Evolutionary conservation across 2,329 filamentous ascomycete species (phyloP).

Genomic region (Fusarium anguioides): DNA sequence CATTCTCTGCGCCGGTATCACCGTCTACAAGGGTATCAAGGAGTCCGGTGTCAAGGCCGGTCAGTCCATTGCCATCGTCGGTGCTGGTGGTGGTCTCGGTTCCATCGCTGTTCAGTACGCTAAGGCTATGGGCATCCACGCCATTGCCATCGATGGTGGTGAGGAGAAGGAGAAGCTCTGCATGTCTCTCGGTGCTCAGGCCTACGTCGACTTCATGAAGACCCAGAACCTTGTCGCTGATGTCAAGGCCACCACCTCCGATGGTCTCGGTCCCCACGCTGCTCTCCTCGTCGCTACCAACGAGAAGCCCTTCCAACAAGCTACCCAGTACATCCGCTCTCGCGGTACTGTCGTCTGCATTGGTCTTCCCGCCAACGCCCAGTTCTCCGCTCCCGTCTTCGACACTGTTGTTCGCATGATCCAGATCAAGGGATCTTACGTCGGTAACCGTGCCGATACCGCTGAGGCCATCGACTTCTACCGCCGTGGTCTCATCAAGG

Average conservation of each 20-base stretch:
- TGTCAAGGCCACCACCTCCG: slow-evolving; percentile 82
- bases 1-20: slow-evolving; percentile 86
- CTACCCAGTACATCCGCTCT: slow-evolving; percentile 85
- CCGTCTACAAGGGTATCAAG: slow-evolving; percentile 92
- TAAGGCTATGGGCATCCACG: slow-evolving; percentile 85
- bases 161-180: slow-evolving; percentile 82
- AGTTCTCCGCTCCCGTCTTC: slow-evolving; percentile 86
- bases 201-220: slow-evolving; percentile 83
- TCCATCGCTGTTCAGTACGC: slow-evolving; percentile 86
- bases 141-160: slow-evolving; percentile 85
- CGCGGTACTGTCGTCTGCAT: slow-evolving; percentile 88
- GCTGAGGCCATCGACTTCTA: slow-evolving; percentile 93
- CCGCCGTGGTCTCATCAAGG: slow-evolving; percentile 83
- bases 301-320: slow-evolving; percentile 97
- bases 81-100: slow-evolving; percentile 86
- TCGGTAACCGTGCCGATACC: slow-evolving; percentile 90
- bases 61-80: slow-evolving; percentile 84
- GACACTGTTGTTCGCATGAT: slow-evolving; percentile 91
- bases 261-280: slow-evolving; percentile 86
- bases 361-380: slow-evolving; percentile 84
- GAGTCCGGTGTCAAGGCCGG: slow-evolving; percentile 80
- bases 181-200: slow-evolving; percentile 74
- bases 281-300: slow-evolving; percentile 86
- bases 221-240: slow-evolving; percentile 83
- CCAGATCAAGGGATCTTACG: slow-evolving; percentile 91